Percentiles rank a stretch among this genome's conserved stretches.
These are phyloP conservation scores for Trichoderma guizhouense DNA, from an alignment of 2,329 filamentous ascomycete species.

Conservation along the genomic window DNA sequence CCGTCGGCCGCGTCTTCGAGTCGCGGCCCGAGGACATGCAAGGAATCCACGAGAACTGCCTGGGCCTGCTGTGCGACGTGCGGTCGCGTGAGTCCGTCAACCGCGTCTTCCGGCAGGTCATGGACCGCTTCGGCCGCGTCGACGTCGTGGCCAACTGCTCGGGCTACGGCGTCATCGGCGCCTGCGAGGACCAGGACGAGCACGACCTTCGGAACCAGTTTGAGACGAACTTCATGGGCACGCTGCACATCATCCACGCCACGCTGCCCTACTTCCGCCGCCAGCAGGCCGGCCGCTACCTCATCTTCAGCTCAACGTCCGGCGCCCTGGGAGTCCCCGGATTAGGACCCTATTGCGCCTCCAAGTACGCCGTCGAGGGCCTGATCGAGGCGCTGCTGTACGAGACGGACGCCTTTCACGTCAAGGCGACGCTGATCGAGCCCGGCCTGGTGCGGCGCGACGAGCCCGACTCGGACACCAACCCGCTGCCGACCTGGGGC, in stretches of 20 bases:
- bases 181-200: slow-evolving; percentile 95
- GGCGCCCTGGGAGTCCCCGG: slow-evolving; percentile 93
- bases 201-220: slow-evolving; percentile 94
- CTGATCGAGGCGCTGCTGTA: slow-evolving; percentile 96
- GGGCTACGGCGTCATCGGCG: slow-evolving; percentile 90
- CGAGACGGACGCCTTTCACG: slow-evolving; percentile 85
- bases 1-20: slow-evolving; percentile 80
- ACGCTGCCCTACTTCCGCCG: slow-evolving; percentile 84
- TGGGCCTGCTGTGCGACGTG: slow-evolving; percentile 87
- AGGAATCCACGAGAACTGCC: slow-evolving; percentile 66
- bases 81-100: slow-evolving; percentile 75
- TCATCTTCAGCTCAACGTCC: slow-evolving; percentile 91
- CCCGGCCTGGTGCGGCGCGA: slow-evolving; percentile 85
- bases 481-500: slow-evolving; percentile 74
- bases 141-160: slow-evolving; percentile 93
- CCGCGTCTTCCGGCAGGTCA: slow-evolving; percentile 64
- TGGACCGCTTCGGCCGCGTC: slow-evolving; percentile 73
- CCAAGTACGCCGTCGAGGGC: slow-evolving; percentile 95
- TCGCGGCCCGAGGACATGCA: slow-evolving; percentile 70
- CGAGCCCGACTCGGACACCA: slow-evolving; percentile 59
- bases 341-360: slow-evolving; percentile 90
- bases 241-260: slow-evolving; percentile 85
- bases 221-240: slow-evolving; percentile 96
- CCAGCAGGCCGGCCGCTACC: slow-evolving; percentile 72
- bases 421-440: slow-evolving; percentile 91